These are phyloP conservation scores for Rhodamnia rubescens DNA, from an alignment of 345 rosid genomes.

Conservation along the genomic window DNA sequence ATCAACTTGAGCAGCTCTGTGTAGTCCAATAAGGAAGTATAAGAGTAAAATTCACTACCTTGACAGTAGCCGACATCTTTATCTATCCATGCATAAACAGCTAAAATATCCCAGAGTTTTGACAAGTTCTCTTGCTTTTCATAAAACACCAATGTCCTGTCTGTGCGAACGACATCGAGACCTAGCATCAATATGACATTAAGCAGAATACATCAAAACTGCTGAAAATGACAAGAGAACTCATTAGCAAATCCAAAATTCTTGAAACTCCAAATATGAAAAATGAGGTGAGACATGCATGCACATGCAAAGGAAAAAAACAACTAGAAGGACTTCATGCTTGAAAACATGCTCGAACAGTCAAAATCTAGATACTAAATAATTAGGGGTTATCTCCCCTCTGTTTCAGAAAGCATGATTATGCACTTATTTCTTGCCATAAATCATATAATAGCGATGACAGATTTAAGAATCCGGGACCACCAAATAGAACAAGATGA, in stretches of 20 bases:
- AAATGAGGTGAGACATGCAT: not conserved
- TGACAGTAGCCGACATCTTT: constrained; percentile 95
- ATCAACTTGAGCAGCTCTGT: not conserved
- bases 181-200: constrained; percentile 22
- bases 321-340: not conserved
- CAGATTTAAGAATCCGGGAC: not conserved
- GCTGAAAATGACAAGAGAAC: not conserved
- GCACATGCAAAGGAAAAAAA: not conserved
- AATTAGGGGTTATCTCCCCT: not conserved
- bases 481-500: not conserved
- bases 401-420: not conserved
- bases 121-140: constrained; percentile 86
- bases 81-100: constrained; percentile 96
- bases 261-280: not conserved
- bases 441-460: not conserved
- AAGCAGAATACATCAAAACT: not conserved
- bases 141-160: constrained; percentile 77
- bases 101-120: constrained; percentile 90
- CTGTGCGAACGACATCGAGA: constrained; percentile 88
- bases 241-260: not conserved
- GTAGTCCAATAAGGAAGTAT: not conserved
- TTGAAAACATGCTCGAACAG: not conserved
- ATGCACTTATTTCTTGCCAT: not conserved
- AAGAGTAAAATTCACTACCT: constrained; percentile 28
- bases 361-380: not conserved